Conservation (phyloP, 2,329 filamentous ascomycete species). For the Penicillium expansum region DNA sequence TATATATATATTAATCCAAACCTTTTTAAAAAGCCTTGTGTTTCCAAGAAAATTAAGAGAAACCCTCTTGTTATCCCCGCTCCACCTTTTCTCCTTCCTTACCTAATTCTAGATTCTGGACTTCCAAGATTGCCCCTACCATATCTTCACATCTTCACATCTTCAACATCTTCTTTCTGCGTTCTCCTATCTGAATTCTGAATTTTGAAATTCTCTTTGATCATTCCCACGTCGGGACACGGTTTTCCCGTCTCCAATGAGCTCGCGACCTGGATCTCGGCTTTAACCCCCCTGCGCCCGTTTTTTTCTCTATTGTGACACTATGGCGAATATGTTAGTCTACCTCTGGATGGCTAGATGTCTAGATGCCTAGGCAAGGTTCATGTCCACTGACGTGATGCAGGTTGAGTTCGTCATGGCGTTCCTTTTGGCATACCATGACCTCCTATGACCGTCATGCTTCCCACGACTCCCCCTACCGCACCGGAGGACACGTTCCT, state of each 20-base stretch:
- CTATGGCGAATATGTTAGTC: constrained; percentile 27
- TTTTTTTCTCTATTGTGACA: constrained; percentile 3
- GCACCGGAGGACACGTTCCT: constrained; percentile 84
- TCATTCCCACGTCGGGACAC: background rate
- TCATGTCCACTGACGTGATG: constrained; percentile 9
- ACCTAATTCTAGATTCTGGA: constrained; percentile 14
- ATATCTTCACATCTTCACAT: background rate
- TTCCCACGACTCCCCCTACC: constrained; percentile 86
- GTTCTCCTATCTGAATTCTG: background rate
- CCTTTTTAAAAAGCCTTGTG: background rate
- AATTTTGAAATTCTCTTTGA: background rate
- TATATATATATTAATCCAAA: background rate
- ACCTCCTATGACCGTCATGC: constrained; percentile 80
- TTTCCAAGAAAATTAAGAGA: background rate
- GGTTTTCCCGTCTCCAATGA: background rate
- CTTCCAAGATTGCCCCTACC: constrained; percentile 7
- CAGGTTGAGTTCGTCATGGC: constrained; percentile 70
- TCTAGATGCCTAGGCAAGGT: background rate
- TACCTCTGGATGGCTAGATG: background rate
- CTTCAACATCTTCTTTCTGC: background rate
- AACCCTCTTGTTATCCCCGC: background rate
- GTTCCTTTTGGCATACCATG: constrained; percentile 94
- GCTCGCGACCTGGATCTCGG: background rate
- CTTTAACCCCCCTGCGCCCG: constrained; percentile 1
- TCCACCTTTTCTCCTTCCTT: constrained; percentile 18